Evolutionary conservation across 1,139 yeast genomes (phyloP), one percentile per base, ranked within the genome.

Genomic region (Scheffersomyces segobiensis): DNA sequence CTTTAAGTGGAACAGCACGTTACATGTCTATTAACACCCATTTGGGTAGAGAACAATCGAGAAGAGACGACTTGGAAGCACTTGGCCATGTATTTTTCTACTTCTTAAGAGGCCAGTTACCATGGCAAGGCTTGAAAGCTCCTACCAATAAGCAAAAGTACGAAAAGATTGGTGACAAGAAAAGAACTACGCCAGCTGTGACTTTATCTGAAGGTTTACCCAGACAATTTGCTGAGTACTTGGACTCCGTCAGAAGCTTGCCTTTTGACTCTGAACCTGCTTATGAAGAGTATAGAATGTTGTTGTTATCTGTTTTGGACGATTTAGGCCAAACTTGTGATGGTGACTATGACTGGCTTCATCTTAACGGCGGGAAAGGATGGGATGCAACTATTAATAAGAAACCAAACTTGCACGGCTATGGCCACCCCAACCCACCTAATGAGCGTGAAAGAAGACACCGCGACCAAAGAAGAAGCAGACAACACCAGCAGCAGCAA

Each of bases 61-160:
- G 99, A 71, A 85, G 99, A 69, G 99, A 95, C 73, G 99, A 95
- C 75, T 82, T 95, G 69, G 99, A 95, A 77, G 93, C 97, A 8
- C 80, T 95, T 65, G 98, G 98, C 52, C 98, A 95, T 76, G 98
- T 95, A 2, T 91, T 95, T 71, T 89, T 95, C 77, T 95, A 95
- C 76, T 95, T 95, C 71, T 77, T 95, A 67, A 84, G 96, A 66
- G 99, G 99, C 54, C 93, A 91, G 63, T 84, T 95, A 69, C 99
- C 99, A 55, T 95, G 99, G 99, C 99, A 95, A 78, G 98, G 99
- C 39, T 83, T 95, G 65, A 93, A 93, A 76, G 99, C 98, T n/a
- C 97, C 97, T 63, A 93, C 97, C 50, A 95, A 95, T 78, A 95
- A 95, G 77, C 93, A 91, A 71, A 95, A 95, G 75, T 95, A 95